These are phyloP conservation scores for Ascoidea rubescens DNA, from an alignment of 805 yeast genomes.

Conservation along the genomic window DNA sequence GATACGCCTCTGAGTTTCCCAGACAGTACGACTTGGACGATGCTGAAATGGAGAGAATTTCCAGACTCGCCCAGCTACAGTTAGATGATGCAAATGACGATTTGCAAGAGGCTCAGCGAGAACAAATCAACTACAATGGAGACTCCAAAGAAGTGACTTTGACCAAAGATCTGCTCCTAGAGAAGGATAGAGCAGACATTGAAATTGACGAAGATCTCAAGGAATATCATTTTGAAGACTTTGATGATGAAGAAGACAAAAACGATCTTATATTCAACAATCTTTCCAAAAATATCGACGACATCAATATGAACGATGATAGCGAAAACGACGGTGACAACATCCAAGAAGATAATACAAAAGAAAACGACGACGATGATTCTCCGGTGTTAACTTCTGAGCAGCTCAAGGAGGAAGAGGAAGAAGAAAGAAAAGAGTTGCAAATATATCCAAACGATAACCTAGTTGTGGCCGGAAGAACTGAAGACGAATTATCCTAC, in stretches of 20 bases:
- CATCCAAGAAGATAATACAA: conserved; percentile 19
- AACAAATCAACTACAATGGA: conserved; percentile 16
- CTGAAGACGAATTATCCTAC: conserved; percentile 89
- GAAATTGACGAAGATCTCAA: conserved; percentile 75
- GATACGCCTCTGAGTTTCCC: conserved; percentile 87
- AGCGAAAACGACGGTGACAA: conserved; percentile 16
- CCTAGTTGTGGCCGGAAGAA: conserved; percentile 78
- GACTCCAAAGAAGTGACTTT: conserved; percentile 18
- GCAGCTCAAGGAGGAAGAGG: conserved; percentile 28
- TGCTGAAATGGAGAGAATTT: conserved; percentile 83
- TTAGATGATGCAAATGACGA: conserved; percentile 63
- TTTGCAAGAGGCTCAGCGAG: conserved; percentile 33
- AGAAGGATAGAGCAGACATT: conserved; percentile 16
- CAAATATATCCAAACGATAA: conserved; percentile 87
- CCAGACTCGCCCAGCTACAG: conserved; percentile 72
- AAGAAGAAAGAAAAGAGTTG: conserved; percentile 71
- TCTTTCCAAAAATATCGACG: conserved; percentile 23
- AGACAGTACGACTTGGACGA: conserved; percentile 80
- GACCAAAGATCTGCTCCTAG: too few relatives aligned
- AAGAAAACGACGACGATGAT: conserved; percentile 42
- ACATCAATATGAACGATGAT: background rate
- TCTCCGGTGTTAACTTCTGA: conserved; percentile 39
- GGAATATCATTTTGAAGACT: conserved; percentile 76
- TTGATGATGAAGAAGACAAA: conserved; percentile 53
- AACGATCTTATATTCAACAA: conserved; percentile 17